Evolutionary conservation across 2,329 filamentous ascomycete species (phyloP).

Genomic region (Monilinia vaccinii-corymbosi): DNA sequence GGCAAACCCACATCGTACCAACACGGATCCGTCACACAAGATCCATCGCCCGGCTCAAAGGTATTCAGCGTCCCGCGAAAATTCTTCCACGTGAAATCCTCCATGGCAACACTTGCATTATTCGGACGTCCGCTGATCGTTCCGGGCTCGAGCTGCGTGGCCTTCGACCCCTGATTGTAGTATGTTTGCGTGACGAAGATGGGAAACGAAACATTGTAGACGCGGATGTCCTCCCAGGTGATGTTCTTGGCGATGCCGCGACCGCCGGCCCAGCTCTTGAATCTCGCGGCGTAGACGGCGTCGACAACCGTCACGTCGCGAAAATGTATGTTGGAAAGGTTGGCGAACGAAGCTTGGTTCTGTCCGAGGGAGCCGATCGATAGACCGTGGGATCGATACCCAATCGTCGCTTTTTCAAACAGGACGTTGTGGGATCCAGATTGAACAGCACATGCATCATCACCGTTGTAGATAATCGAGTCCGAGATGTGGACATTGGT

Average conservation of each 20-base stretch:
- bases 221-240: slow-evolving; percentile 36
- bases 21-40: slow-evolving; percentile 35
- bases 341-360: slow-evolving; percentile 30
- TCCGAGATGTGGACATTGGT: slow-evolving; percentile 27
- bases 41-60: slow-evolving; percentile 34
- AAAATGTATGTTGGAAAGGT: slow-evolving; percentile 35
- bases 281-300: slow-evolving; percentile 35
- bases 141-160: slow-evolving; percentile 25
- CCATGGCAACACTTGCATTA: slow-evolving; percentile 34
- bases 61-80: slow-evolving; percentile 36
- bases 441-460: slow-evolving; percentile 36
- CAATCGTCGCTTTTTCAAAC: slow-evolving; percentile 34
- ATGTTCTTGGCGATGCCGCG: slow-evolving; percentile 35
- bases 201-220: slow-evolving; percentile 37
- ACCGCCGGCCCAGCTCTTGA: slow-evolving; percentile 37
- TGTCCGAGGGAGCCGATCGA: slow-evolving; percentile 36
- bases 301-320: slow-evolving; percentile 35
- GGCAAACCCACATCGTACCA: slow-evolving; percentile 36
- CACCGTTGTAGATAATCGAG: slow-evolving; percentile 34
- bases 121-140: slow-evolving; percentile 27
- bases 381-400: slow-evolving; percentile 37
- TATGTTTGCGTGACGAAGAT: slow-evolving; percentile 40
- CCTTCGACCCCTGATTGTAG: slow-evolving; percentile 32
- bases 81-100: slow-evolving; percentile 35
- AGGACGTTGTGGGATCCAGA: slow-evolving; percentile 32